Conservation (phyloP, 2,329 filamentous ascomycete species). For the Colletotrichum caudatum region DNA sequence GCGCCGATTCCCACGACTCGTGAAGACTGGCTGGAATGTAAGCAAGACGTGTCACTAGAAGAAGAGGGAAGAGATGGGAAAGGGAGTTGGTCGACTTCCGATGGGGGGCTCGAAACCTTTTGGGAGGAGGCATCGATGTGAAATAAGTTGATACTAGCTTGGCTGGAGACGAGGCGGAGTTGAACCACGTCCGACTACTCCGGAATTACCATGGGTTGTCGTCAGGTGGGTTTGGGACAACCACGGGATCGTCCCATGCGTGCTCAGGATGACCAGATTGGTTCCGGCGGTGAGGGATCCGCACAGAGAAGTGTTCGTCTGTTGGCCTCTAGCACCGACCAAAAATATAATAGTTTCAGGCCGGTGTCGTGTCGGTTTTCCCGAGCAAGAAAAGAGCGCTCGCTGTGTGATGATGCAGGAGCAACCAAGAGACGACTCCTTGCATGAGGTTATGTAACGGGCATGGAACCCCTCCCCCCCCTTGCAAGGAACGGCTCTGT, state of each 20-base stretch:
- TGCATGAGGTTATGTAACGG: neutral
- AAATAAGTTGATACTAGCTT: no score
- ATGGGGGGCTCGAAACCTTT: neutral
- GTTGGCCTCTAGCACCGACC: neutral
- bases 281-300: neutral
- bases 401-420: neutral
- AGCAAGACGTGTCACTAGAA: no score
- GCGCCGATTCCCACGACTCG: no score
- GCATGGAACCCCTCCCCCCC: neutral
- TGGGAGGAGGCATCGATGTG: neutral
- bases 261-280: neutral
- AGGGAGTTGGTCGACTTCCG: neutral
- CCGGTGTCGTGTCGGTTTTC: neutral
- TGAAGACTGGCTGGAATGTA: no score
- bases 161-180: neutral
- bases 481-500: neutral
- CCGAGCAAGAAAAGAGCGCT: neutral
- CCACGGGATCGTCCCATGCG: neutral
- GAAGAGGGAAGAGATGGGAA: neutral
- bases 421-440: neutral
- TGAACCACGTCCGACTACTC: neutral
- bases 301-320: neutral
- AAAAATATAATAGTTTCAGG: conserved; percentile 13
- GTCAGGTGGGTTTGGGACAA: no score
- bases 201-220: neutral